Evolutionary conservation across 805 yeast genomes (phyloP), one percentile per base, ranked within the genome.

Genomic region (Blastobotrys americana): DNA sequence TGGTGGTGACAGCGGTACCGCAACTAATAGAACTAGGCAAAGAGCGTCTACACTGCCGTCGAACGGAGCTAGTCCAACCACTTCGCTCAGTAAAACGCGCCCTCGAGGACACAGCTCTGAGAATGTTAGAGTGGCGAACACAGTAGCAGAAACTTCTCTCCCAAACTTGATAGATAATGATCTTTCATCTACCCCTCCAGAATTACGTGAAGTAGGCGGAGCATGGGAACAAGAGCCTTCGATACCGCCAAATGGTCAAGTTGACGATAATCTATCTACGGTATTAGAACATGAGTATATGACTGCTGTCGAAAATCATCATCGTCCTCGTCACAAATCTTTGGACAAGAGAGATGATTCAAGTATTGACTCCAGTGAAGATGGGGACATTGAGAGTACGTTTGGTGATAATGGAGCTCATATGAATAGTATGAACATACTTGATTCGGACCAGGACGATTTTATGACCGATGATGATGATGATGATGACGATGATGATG

Each of bases 401-500:
- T 41, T 37, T 20, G 53, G 44, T 17, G 46, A 35, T 16, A 49
- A 45, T 8, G 42, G 31, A 4, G 49, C 43, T 41, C 44, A 35
- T 18, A 50, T 8, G 10, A 25, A 13, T 13, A 8, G 13, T 25
- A 8, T 25, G 31, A n/a, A n/a, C n/a, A n/a, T n/a, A 52, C 34
- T 57, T 49, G 44, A 51, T 53, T 42, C 55, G 46, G 43, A 53
- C 58, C 5, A 60, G 53, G 31, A 25, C 31, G n/a, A n/a, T n/a
- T n/a, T n/a, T n/a, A n/a, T n/a, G n/a, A n/a, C 20, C 23, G 10
- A 37, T 18, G 42, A 39, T 23, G 43, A 40, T 28, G 34, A 9
- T 17, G 55, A 56, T 17, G 56, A 53, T 18, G 46, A 42, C 16
- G 56, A 57, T 17, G 57, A 54, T 18, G 46, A 42, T 17, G 48